A percentile compares a stretch with the other conserved stretches of the same genome.
Evolutionary conservation across 768 basidiomycete genomes (phyloP).

Genomic region (Cyclocybe aegerita): DNA sequence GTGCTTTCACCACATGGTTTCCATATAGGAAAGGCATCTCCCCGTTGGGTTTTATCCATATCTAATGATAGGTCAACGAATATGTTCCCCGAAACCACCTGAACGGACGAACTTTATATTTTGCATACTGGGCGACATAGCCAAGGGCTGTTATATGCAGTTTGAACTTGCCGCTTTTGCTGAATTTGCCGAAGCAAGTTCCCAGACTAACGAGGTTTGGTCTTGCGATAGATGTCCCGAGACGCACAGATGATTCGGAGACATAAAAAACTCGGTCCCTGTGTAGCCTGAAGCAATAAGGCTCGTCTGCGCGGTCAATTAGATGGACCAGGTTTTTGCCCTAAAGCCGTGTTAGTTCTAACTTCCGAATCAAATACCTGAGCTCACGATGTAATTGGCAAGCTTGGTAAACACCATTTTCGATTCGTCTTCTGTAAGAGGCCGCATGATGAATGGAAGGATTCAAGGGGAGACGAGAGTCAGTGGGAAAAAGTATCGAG

Average conservation of each 20-base stretch:
- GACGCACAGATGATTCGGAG: constrained; percentile 90
- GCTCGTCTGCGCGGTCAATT: constrained; percentile 92
- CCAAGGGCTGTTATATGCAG: constrained; percentile 93
- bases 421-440: constrained; percentile 95
- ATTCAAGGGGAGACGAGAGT: not conserved
- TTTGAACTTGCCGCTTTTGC: constrained; percentile 97
- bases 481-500: constrained; percentile 4
- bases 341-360: constrained; percentile 35
- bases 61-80: constrained; percentile 39
- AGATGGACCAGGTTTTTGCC: constrained; percentile 96
- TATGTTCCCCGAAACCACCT: too few relatives aligned
- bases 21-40: constrained; percentile 99
- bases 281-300: constrained; percentile 94
- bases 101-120: constrained; percentile 76
- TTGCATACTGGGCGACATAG: constrained; percentile 93
- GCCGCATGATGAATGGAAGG: constrained; percentile 64
- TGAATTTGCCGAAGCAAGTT: constrained; percentile 97
- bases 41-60: constrained; percentile 99
- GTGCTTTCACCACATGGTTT: constrained; percentile 97
- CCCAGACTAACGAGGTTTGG: constrained; percentile 91
- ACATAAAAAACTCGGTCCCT: constrained; percentile 96
- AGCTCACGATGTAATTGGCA: constrained; percentile 90
- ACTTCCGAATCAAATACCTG: not conserved
- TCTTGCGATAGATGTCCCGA: constrained; percentile 88
- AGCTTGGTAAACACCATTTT: constrained; percentile 96